phyloP scores from a whole-genome alignment of 805 yeast genomes.

The Sungouiella thailandica region DNA sequence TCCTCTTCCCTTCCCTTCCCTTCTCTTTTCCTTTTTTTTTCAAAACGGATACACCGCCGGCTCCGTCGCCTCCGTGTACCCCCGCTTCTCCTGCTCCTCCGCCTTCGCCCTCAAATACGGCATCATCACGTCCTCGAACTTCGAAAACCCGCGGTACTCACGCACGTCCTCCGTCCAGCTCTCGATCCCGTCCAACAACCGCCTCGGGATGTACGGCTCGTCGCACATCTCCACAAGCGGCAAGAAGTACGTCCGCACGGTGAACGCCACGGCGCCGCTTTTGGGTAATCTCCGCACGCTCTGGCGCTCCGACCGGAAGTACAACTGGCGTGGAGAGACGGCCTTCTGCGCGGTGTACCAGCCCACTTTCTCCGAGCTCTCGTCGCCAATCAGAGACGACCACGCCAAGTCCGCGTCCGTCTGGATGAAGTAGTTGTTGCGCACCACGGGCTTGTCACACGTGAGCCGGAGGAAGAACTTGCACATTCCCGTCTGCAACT shows the following conservation, averaged over 20 bases:
- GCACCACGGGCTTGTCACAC: constrained; percentile 58
- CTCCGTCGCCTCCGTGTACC: constrained; percentile 36
- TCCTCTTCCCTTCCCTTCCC: no score
- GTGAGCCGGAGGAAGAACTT: constrained; percentile 55
- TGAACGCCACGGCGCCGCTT: constrained; percentile 54
- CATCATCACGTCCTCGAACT: constrained; percentile 47
- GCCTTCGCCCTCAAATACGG: constrained; percentile 52
- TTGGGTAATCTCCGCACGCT: constrained; percentile 56
- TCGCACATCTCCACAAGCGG: constrained; percentile 49
- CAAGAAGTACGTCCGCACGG: constrained; percentile 58
- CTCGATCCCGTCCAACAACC: constrained; percentile 53
- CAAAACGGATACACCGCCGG: constrained; percentile 40
- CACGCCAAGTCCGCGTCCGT: constrained; percentile 60
- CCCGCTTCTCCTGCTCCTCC: constrained; percentile 42
- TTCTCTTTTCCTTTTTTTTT: no score
- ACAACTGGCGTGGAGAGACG: constrained; percentile 39
- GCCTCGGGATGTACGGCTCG: constrained; percentile 59
- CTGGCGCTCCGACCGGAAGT: constrained; percentile 63
- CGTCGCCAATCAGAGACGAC: constrained; percentile 62
- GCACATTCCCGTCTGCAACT: constrained; percentile 60
- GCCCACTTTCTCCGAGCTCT: constrained; percentile 45
- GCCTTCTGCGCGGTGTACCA: constrained; percentile 62
- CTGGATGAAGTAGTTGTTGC: constrained; percentile 64
- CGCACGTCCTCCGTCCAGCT: constrained; percentile 60
- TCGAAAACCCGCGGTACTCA: constrained; percentile 54